Conservation (phyloP, 2,329 filamentous ascomycete genomes). For the Pseudopyrenochaeta lycopersici region DNA sequence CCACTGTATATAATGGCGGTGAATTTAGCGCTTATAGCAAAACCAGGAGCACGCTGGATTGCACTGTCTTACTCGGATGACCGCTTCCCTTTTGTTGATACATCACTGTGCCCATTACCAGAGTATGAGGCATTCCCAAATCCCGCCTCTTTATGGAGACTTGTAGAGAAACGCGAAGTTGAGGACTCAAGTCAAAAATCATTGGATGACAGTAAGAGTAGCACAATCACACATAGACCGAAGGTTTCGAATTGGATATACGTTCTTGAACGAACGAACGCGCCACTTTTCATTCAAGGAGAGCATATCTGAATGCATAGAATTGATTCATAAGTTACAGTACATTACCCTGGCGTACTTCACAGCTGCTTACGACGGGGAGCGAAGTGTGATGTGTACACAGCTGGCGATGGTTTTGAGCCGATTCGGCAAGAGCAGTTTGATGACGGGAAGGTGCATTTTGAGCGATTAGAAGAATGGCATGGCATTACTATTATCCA, state of each 20-base stretch:
- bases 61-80: conserved; percentile 51
- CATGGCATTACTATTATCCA: neutral
- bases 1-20: conserved; percentile 51
- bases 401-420: too few relatives aligned
- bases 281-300: conserved; percentile 25
- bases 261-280: conserved; percentile 48
- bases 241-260: conserved; percentile 52
- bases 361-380: too few relatives aligned
- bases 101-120: conserved; percentile 9
- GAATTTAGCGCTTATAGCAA: conserved; percentile 50
- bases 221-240: conserved; percentile 43
- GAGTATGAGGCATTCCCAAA: conserved; percentile 47
- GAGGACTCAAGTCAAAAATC: conserved; percentile 32
- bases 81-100: conserved; percentile 48
- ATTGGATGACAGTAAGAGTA: conserved; percentile 6
- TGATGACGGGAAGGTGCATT: too few relatives aligned
- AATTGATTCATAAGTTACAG: too few relatives aligned
- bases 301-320: conserved; percentile 8
- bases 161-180: conserved; percentile 45
- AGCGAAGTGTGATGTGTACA: too few relatives aligned
- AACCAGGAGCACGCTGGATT: conserved; percentile 51
- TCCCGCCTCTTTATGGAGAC: conserved; percentile 48
- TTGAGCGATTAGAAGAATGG: neutral
- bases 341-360: too few relatives aligned
- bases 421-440: too few relatives aligned